Conservation (phyloP, 2,329 filamentous ascomycete genomes). For the Fusarium redolens region DNA sequence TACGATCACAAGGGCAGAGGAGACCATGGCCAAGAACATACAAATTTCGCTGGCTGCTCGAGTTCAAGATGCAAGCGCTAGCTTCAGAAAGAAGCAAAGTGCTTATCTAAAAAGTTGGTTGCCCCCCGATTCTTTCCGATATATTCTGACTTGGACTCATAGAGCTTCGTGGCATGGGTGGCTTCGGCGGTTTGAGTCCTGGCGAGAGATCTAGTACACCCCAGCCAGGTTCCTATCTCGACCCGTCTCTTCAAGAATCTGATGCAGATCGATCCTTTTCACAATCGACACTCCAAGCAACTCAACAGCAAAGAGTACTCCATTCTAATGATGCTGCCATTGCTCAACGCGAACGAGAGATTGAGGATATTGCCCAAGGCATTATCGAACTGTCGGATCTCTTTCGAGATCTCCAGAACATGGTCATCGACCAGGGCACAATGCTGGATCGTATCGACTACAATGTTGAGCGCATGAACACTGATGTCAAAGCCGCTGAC, state of each 20-base stretch:
- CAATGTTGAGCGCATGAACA: constrained; percentile 95
- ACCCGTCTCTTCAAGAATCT: constrained; percentile 91
- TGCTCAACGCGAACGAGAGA: constrained; percentile 92
- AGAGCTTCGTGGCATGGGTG: constrained; percentile 81
- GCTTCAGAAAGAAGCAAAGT: constrained; percentile 97
- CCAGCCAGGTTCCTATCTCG: constrained; percentile 69
- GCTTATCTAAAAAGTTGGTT: constrained; percentile 88
- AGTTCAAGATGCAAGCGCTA: constrained; percentile 91
- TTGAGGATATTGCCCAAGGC: constrained; percentile 96
- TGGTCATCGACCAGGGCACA: constrained; percentile 93
- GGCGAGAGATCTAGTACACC: constrained; percentile 66
- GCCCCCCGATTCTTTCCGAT: background rate
- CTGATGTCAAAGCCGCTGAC: constrained; percentile 90
- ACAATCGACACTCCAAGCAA: constrained; percentile 86
- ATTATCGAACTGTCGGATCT: constrained; percentile 98
- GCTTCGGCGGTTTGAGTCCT: constrained; percentile 62
- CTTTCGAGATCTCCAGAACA: constrained; percentile 93
- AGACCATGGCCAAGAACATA: constrained; percentile 96
- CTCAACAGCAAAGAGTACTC: constrained; percentile 73
- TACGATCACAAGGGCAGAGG: constrained; percentile 82
- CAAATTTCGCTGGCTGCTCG: constrained; percentile 89
- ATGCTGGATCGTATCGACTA: constrained; percentile 97
- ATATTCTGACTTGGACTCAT: constrained; percentile 14
- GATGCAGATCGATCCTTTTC: constrained; percentile 94
- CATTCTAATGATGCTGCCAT: constrained; percentile 86